Percentiles rank a stretch among this genome's conserved stretches.
Conservation (phyloP, 306 rosid species). For the Geum urbanum region DNA sequence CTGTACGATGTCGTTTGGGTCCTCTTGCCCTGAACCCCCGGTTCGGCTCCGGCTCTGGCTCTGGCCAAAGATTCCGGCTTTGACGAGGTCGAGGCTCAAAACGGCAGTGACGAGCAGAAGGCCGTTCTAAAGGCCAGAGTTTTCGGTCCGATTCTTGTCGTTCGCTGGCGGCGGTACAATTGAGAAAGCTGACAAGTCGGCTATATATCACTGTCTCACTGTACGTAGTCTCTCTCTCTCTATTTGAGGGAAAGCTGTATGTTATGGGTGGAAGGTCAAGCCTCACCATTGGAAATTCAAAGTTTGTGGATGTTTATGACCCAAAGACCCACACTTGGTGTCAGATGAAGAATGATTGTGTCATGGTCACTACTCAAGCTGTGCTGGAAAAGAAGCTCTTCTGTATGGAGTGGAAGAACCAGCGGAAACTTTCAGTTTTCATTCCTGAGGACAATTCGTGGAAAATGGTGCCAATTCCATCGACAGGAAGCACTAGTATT, state of each 20-base stretch:
- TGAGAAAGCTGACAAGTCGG: conserved; percentile 34
- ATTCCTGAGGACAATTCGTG: conserved; percentile 69
- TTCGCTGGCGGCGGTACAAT: conserved; percentile 17
- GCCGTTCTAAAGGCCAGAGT: conserved; percentile 5
- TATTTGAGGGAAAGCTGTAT: conserved; percentile 78
- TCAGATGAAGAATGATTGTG: conserved; percentile 95
- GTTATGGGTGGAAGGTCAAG: conserved; percentile 98
- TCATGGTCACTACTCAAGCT: conserved; percentile 95
- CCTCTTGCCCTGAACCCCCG: conserved; percentile 32
- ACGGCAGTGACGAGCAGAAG: conserved; percentile 8
- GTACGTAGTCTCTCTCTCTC: conserved; percentile 33
- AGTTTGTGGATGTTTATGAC: conserved; percentile 74
- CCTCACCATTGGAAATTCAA: conserved; percentile 88
- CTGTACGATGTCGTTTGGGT: conserved; percentile 64
- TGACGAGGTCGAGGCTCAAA: conserved; percentile 23
- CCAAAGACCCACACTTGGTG: conserved; percentile 64
- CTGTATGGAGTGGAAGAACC: conserved; percentile 98
- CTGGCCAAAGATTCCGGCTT: conserved; percentile 39
- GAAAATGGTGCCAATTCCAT: conserved; percentile 71
- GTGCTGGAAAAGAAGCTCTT: conserved; percentile 70
- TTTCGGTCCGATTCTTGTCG: conserved; percentile 1
- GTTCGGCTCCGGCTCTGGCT: too few relatives aligned
- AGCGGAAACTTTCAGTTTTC: conserved; percentile 73
- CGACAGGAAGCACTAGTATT: conserved; percentile 73
- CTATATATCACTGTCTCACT: conserved; percentile 80